Percentiles rank a stretch among this genome's conserved stretches.
Evolutionary conservation across 495 filamentous ascomycete species (phyloP).

Genomic region (Neurospora hispaniola): DNA sequence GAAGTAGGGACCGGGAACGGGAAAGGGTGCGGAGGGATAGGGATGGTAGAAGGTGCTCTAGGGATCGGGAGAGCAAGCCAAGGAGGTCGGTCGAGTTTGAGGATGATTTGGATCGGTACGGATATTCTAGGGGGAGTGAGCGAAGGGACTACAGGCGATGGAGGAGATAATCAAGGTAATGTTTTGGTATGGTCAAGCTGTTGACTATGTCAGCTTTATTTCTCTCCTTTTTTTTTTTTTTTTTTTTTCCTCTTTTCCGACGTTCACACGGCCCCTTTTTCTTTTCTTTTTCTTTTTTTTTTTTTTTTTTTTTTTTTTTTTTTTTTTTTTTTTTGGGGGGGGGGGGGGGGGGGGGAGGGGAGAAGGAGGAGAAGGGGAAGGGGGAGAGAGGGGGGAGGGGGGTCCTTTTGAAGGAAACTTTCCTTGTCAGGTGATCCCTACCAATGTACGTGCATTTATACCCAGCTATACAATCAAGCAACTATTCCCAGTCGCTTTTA

Average conservation of each 20-base stretch:
- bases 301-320: no score
- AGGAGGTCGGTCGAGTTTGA: neutral
- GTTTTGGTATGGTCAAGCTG: neutral
- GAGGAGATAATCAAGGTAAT: neutral
- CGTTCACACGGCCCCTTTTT: neutral
- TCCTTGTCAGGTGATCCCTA: neutral
- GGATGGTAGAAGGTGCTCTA: neutral
- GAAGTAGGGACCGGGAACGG: neutral
- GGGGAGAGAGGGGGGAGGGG: no score
- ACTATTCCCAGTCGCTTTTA: slow-evolving; percentile 25
- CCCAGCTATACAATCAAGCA: slow-evolving; percentile 28
- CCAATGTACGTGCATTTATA: no score
- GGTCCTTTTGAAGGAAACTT: neutral
- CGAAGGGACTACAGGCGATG: neutral
- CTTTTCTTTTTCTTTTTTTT: no score
- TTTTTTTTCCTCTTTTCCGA: neutral
- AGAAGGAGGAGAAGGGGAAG: no score
- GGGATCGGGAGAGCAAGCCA: neutral
- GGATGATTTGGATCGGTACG: neutral
- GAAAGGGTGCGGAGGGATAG: neutral
- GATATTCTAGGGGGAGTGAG: neutral
- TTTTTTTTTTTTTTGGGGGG: no score
- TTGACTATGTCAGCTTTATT: neutral
- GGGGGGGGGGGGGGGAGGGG: no score
- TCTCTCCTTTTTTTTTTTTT: no score